Percentiles rank a stretch among this genome's conserved stretches.
These are phyloP conservation scores for Yarrowia porcina DNA, from an alignment of 805 yeast species.

Conservation along the genomic window DNA sequence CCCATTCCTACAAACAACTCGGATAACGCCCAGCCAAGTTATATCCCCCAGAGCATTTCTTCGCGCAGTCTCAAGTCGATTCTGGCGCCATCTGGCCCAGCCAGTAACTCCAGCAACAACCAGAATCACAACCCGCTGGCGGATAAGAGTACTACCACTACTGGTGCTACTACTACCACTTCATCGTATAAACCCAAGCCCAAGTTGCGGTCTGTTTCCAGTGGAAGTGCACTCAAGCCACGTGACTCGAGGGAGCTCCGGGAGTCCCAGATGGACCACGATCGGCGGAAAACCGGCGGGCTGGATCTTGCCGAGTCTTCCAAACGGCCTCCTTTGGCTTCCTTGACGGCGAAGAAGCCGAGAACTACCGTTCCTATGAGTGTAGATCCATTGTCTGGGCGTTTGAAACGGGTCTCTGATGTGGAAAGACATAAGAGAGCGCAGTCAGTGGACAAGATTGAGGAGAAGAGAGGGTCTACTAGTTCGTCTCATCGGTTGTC, in stretches of 20 bases:
- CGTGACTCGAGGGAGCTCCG: neutral
- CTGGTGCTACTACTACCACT: too few species aligned
- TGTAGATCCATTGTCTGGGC: constrained; percentile 22
- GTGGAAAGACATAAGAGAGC: neutral
- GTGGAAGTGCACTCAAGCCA: neutral
- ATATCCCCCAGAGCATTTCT: constrained; percentile 13
- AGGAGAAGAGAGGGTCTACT: neutral
- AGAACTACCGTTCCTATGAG: constrained; percentile 14
- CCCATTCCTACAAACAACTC: neutral
- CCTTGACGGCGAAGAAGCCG: neutral
- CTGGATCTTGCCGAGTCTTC: neutral
- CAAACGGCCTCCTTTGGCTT: neutral
- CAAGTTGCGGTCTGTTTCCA: neutral
- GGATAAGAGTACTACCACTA: neutral
- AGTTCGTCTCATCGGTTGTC: neutral
- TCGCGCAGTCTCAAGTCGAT: constrained; percentile 12
- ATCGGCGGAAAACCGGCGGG: constrained; percentile 5
- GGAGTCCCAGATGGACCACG: constrained; percentile 1
- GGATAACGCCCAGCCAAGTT: neutral
- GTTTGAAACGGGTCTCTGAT: constrained; percentile 5
- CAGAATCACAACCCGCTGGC: constrained; percentile 13
- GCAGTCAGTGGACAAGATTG: neutral
- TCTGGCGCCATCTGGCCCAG: neutral
- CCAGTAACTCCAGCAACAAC: neutral
- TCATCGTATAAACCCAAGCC: neutral